Base-by-base conservation (phyloP, 208 protist genomes). In the Trypanosoma avium region DNA sequence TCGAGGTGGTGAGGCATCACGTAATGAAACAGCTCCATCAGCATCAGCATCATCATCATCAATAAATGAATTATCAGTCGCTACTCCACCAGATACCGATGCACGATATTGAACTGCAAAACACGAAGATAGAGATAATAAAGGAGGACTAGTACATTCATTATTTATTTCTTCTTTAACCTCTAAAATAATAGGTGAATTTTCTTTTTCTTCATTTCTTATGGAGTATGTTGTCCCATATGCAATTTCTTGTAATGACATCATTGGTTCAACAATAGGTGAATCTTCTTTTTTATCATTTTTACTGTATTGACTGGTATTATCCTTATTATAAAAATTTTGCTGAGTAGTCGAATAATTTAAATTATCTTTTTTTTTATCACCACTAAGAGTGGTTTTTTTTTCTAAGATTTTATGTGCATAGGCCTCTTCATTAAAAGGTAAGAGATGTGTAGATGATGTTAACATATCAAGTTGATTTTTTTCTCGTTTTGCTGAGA, bases 1-100 rank as follows among this genome's bases (percentile, higher is more conserved):
- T 26, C 50, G 48, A 26, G 50, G 50, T 38, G 49, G 38, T 56
- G 61, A 67, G 12, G 49, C 49, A n/a, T 67, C 49, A 17, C 49
- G 48, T 10, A 59, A 49, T 21, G 61, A 67, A 40, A 67, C 61
- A 0, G 50, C 49, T 9, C 22, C 13, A 40, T 52, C 50, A 26
- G 15, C 61, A 21, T 50, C n/a, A 21, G 61, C 57, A 50, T 50
- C 36, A 17, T 58, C 50, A 9, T 15, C 13, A 40, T 52, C 50
- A 26, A 15, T 50, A 21, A 58, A 15, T 32, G 61, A 67, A 50
- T 50, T 48, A 17, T 58, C 50, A 4, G 38, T n/a, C n/a, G 13
- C 49, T 26, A 36, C 35, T 29, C 6, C 33, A 12, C 21, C 33
- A 30, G 47, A 65, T 5, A 32, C 32, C 33, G 59, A 56, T 0